Conservation (phyloP, 495 filamentous ascomycete genomes). For the Viridothelium virens region DNA sequence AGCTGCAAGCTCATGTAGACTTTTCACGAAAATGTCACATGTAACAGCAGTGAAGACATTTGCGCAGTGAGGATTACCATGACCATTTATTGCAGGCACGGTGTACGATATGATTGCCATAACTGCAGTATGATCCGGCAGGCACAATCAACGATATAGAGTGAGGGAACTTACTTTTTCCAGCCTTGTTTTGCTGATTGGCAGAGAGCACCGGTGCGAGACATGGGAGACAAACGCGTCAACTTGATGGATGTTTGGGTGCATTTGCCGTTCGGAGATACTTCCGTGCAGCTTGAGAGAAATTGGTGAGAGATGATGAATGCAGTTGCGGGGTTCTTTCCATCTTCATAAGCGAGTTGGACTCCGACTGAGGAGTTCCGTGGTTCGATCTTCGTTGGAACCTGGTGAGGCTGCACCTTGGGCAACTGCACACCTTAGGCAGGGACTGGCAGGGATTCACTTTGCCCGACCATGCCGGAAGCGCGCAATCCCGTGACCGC, state of each 20-base stretch:
- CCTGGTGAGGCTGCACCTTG: constrained; percentile 4
- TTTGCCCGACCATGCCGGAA: background rate
- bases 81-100: too few relatives aligned
- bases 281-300: too few relatives aligned
- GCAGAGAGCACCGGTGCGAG: background rate
- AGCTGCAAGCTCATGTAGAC: too few relatives aligned
- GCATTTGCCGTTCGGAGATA: too few relatives aligned
- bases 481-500: constrained; percentile 1
- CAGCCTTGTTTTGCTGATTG: background rate
- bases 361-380: background rate
- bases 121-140: too few relatives aligned
- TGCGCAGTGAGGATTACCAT: too few relatives aligned
- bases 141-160: too few relatives aligned
- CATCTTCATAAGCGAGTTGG: background rate
- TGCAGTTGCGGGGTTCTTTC: background rate
- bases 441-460: background rate
- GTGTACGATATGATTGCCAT: too few relatives aligned
- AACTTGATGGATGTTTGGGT: too few relatives aligned
- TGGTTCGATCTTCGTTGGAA: background rate
- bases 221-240: background rate
- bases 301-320: too few relatives aligned
- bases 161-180: background rate
- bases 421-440: background rate
- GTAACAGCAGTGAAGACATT: too few relatives aligned
- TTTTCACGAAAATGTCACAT: too few relatives aligned